Evolutionary conservation across 78 protist species (phyloP).

Genomic region (Dictyostelium purpureum): DNA sequence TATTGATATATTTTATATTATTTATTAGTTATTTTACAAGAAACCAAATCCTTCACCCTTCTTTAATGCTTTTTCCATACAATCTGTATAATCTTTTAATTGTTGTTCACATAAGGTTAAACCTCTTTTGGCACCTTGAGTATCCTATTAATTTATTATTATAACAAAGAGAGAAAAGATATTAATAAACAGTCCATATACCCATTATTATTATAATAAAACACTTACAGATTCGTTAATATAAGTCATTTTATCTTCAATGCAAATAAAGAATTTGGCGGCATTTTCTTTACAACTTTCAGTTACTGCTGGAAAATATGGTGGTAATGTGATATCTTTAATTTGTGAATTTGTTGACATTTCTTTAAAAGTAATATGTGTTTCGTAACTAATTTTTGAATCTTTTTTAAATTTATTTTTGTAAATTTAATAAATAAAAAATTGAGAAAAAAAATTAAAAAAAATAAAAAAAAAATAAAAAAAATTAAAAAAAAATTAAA

Average conservation of each 20-base stretch:
- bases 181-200: neutral
- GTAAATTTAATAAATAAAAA: neutral
- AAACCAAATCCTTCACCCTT: slow-evolving; percentile 2
- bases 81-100: slow-evolving; percentile 1
- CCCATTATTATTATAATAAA: neutral
- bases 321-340: slow-evolving; percentile 32
- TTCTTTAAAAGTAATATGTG: neutral
- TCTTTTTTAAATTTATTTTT: neutral
- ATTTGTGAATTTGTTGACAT: neutral
- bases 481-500: neutral
- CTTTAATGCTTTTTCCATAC: slow-evolving; percentile 6
- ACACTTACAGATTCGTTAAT: slow-evolving; percentile 16
- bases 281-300: slow-evolving; percentile 47
- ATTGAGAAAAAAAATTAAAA: neutral
- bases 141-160: slow-evolving; percentile 8
- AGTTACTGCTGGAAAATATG: slow-evolving; percentile 54
- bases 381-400: no score
- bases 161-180: neutral
- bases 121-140: slow-evolving; percentile 41
- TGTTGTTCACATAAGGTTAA: slow-evolving; percentile 14
- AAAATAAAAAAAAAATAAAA: neutral
- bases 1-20: no score
- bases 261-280: slow-evolving; percentile 56
- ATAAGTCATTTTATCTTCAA: slow-evolving; percentile 12
- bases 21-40: no score